These are phyloP conservation scores for Melampsora americana DNA, from an alignment of 1,284 basidiomycete genomes.

Conservation along the genomic window DNA sequence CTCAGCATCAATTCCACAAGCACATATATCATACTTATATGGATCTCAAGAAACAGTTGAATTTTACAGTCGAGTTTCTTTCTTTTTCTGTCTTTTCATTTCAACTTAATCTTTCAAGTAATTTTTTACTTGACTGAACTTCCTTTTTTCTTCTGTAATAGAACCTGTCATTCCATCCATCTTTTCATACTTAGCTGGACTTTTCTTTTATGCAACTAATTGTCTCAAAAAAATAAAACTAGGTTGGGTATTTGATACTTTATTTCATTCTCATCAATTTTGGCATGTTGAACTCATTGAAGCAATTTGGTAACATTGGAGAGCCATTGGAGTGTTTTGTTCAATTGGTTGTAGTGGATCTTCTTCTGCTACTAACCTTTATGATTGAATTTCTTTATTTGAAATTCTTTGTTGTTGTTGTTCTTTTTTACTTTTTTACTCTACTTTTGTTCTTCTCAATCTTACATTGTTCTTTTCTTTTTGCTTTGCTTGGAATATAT, in stretches of 20 bases:
- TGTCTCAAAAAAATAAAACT: conserved; percentile 35
- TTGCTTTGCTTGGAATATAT: too few relatives aligned
- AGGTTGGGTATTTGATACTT: conserved; percentile 37
- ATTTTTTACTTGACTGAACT: not conserved
- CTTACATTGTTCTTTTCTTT: too few relatives aligned
- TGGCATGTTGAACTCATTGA: conserved; percentile 40
- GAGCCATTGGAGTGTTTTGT: conserved; percentile 30
- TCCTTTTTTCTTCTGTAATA: not conserved
- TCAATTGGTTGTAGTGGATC: conserved; percentile 1
- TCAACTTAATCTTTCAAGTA: too few relatives aligned
- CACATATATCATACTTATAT: conserved; percentile 34
- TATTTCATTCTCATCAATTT: conserved; percentile 43
- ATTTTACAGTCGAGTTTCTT: conserved; percentile 27
- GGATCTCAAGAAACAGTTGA: conserved; percentile 18
- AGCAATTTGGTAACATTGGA: conserved; percentile 40
- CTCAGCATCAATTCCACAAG: conserved; percentile 26
- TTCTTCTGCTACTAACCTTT: conserved; percentile 4
- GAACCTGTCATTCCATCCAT: conserved; percentile 20
- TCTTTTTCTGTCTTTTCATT: not conserved
- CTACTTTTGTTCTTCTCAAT: too few relatives aligned
- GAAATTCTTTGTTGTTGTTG: too few relatives aligned
- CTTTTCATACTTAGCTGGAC: conserved; percentile 28
- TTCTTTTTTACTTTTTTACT: too few relatives aligned
- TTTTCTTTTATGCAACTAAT: conserved; percentile 41
- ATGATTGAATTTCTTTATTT: too few relatives aligned